Evolutionary conservation across 2,329 filamentous ascomycete genomes (phyloP).

Genomic region (Claviceps humidiphila): DNA sequence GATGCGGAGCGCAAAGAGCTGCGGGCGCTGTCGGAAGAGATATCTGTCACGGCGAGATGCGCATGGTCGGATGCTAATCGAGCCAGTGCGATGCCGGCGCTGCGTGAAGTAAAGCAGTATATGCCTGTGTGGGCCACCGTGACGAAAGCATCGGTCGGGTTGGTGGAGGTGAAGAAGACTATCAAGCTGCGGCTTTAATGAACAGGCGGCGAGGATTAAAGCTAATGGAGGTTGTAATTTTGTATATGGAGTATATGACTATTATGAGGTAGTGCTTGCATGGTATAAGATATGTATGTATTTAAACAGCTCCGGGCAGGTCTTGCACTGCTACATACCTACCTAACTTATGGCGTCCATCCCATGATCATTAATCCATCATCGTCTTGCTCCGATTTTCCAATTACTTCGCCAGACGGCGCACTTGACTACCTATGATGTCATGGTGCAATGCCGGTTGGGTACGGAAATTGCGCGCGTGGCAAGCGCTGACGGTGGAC

Average conservation of each 20-base stretch:
- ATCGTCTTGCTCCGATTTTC: too few species aligned
- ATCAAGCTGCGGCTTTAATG: conserved; percentile 38
- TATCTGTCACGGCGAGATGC: conserved; percentile 60
- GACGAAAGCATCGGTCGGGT: conserved; percentile 60
- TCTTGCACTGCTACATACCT: too few species aligned
- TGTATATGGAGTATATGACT: background rate
- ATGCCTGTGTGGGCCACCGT: conserved; percentile 68
- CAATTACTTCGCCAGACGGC: too few species aligned
- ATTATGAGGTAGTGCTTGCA: too few species aligned
- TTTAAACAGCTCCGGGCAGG: too few species aligned
- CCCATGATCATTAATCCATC: too few species aligned
- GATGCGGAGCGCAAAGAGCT: conserved; percentile 9
- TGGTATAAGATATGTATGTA: too few species aligned
- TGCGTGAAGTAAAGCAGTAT: conserved; percentile 67
- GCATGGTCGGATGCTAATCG: conserved; percentile 79
- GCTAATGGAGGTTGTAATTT: background rate
- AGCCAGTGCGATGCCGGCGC: conserved; percentile 59
- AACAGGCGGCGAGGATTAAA: background rate
- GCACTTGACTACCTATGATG: too few species aligned
- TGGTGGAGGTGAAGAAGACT: conserved; percentile 67
- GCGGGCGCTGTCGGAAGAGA: conserved; percentile 8
- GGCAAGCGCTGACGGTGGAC: too few species aligned
- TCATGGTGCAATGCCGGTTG: too few species aligned
- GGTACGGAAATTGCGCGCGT: too few species aligned
- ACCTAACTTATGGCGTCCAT: too few species aligned